Conservation (phyloP, 495 filamentous ascomycete genomes). For the Aspergillus ellipticus region DNA sequence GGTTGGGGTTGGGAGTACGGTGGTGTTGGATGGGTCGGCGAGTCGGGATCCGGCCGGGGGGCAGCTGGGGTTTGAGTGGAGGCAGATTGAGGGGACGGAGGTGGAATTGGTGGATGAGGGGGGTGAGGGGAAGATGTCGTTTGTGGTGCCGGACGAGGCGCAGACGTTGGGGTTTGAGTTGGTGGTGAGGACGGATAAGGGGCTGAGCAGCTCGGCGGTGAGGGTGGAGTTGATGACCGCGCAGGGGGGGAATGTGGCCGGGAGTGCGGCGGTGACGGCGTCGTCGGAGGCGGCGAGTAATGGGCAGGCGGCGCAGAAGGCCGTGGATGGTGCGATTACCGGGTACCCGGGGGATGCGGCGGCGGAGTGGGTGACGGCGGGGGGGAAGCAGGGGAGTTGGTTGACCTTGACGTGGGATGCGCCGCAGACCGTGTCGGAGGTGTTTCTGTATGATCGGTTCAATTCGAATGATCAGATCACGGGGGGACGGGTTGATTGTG, state of each 20-base stretch:
- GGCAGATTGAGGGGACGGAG: constrained; percentile 1
- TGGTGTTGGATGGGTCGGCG: constrained; percentile 5
- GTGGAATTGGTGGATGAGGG: not conserved
- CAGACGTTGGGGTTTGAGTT: constrained; percentile 6
- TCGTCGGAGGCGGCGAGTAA: constrained; percentile 1
- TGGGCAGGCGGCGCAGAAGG: constrained; percentile 5
- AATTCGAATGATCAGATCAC: constrained; percentile 10
- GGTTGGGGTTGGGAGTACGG: not conserved
- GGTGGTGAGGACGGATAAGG: not conserved
- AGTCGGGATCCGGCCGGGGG: not conserved
- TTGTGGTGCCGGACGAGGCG: not conserved
- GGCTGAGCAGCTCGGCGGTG: not conserved
- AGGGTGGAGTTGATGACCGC: not conserved
- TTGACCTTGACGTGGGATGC: constrained; percentile 3
- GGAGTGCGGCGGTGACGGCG: constrained; percentile 2
- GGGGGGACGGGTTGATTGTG: constrained; percentile 5
- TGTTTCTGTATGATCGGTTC: constrained; percentile 10
- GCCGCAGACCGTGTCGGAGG: constrained; percentile 4
- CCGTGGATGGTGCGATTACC: not conserved
- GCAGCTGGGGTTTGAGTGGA: constrained; percentile 1
- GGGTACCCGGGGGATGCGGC: constrained; percentile 4
- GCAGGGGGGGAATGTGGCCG: constrained; percentile 2
- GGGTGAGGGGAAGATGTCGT: not conserved
- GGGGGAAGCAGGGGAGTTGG: constrained; percentile 6
- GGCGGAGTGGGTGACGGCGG: constrained; percentile 6